Percentiles rank a stretch among this genome's conserved stretches.
These are phyloP conservation scores for Blastobotrys persicus DNA, from an alignment of 1,139 yeast genomes.

Conservation along the genomic window DNA sequence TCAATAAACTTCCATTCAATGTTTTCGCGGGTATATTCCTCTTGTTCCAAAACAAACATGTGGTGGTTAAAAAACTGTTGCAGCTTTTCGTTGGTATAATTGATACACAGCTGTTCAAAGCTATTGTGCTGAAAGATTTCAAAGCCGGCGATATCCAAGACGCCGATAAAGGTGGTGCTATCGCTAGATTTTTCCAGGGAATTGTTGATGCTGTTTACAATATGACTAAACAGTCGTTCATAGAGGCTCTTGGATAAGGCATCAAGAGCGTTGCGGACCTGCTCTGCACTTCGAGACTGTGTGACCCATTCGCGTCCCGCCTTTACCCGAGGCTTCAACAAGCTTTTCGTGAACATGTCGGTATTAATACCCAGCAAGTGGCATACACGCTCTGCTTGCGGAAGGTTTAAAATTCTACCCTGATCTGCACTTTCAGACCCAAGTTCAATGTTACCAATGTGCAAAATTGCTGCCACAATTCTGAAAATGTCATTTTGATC, in stretches of 20 bases:
- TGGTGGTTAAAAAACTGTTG: slow-evolving; percentile 98
- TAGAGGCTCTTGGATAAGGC: slow-evolving; percentile 86
- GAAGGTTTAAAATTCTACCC: slow-evolving; percentile 59
- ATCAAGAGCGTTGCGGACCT: slow-evolving; percentile 78
- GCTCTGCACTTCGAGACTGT: slow-evolving; percentile 75
- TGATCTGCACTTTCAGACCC: slow-evolving; percentile 68
- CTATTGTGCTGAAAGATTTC: slow-evolving; percentile 90
- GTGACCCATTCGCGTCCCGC: slow-evolving; percentile 88
- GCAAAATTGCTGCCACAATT: slow-evolving; percentile 72
- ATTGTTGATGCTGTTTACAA: slow-evolving; percentile 75
- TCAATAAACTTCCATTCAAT: slow-evolving; percentile 96
- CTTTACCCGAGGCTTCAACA: slow-evolving; percentile 79
- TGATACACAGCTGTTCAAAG: slow-evolving; percentile 94
- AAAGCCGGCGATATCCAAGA: slow-evolving; percentile 95
- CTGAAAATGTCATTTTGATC: slow-evolving; percentile 63
- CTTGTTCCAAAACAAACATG: slow-evolving; percentile 94
- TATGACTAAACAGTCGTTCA: slow-evolving; percentile 75
- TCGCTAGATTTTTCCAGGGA: slow-evolving; percentile 50
- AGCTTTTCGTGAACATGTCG: slow-evolving; percentile 53
- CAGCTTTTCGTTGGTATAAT: slow-evolving; percentile 91
- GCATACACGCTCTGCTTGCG: slow-evolving; percentile 57
- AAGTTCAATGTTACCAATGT: slow-evolving; percentile 81
- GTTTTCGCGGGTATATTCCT: slow-evolving; percentile 88
- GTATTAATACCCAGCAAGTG: slow-evolving; percentile 63
- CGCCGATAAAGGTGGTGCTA: slow-evolving; percentile 73